These are phyloP conservation scores for Barnettozyma wickerhamii DNA, from an alignment of 805 yeast species.

Conservation along the genomic window DNA sequence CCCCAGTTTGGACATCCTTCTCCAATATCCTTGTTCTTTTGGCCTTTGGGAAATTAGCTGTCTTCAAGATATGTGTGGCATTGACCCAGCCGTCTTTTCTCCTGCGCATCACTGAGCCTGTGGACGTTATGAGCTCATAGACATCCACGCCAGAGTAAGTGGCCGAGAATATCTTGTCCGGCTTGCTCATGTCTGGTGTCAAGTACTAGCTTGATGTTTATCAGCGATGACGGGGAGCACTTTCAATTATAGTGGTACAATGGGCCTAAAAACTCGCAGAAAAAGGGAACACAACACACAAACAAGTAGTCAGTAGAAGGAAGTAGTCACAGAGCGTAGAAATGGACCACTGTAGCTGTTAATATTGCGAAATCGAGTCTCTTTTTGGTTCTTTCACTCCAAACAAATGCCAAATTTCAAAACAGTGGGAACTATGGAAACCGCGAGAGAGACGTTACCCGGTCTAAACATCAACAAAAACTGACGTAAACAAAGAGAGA, in stretches of 20 bases:
- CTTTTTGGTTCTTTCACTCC: too few species aligned
- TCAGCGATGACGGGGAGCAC: neutral
- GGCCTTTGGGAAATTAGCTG: conserved; percentile 92
- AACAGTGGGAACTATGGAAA: neutral
- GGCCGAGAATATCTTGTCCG: conserved; percentile 58
- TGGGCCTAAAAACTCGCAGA: neutral
- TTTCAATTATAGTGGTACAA: neutral
- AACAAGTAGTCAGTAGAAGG: too few species aligned
- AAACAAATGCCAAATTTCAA: neutral
- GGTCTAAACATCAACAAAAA: too few species aligned
- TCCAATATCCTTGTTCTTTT: conserved; percentile 89
- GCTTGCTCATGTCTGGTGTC: conserved; percentile 5
- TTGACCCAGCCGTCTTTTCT: conserved; percentile 80
- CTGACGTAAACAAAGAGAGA: too few species aligned
- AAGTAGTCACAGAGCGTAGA: too few species aligned
- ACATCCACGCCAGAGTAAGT: conserved; percentile 81
- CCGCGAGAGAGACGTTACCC: neutral
- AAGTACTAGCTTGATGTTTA: too few species aligned
- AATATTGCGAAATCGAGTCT: too few species aligned
- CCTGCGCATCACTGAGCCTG: conserved; percentile 75
- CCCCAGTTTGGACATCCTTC: conserved; percentile 85
- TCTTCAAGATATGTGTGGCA: conserved; percentile 92
- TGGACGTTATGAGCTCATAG: conserved; percentile 65
- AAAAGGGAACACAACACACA: too few species aligned
- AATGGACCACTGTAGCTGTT: too few species aligned